Conservation (phyloP, 768 basidiomycete species). For the Phaeolepiota aurea region DNA sequence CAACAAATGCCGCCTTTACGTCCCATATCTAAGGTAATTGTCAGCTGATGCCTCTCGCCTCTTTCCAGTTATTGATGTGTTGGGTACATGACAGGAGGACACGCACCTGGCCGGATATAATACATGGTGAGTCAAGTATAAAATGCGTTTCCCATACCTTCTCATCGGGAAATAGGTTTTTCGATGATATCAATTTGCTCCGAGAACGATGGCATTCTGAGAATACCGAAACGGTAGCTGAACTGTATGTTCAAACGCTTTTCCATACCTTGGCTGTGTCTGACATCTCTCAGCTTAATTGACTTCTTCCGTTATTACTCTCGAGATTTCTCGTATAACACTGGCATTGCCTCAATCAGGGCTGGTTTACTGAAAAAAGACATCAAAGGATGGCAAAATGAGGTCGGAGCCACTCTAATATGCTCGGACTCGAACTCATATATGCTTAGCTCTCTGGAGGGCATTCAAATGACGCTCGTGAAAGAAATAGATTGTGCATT, state of each 20-base stretch:
- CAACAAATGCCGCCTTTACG: constrained; percentile 91
- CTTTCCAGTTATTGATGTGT: constrained; percentile 6
- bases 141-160: not conserved
- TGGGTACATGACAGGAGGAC: constrained; percentile 47
- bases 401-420: constrained; percentile 42
- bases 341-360: constrained; percentile 86
- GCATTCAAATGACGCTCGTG: constrained; percentile 64
- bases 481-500: constrained; percentile 92
- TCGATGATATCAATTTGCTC: constrained; percentile 92
- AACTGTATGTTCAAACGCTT: constrained; percentile 54
- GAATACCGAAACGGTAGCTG: constrained; percentile 87
- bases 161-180: constrained; percentile 54
- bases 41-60: constrained; percentile 2
- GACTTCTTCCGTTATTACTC: constrained; percentile 98
- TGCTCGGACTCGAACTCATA: not conserved
- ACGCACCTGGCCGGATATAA: constrained; percentile 76
- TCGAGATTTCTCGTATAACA: constrained; percentile 88
- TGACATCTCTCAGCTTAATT: constrained; percentile 55
- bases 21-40: constrained; percentile 66
- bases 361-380: constrained; percentile 87
- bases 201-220: constrained; percentile 91
- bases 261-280: constrained; percentile 4
- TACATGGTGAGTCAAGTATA: constrained; percentile 47
- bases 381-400: constrained; percentile 90
- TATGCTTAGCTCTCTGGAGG: constrained; percentile 35